Evolutionary conservation across 306 rosid genomes (phyloP).

Genomic region (Styphnolobium japonicum): DNA sequence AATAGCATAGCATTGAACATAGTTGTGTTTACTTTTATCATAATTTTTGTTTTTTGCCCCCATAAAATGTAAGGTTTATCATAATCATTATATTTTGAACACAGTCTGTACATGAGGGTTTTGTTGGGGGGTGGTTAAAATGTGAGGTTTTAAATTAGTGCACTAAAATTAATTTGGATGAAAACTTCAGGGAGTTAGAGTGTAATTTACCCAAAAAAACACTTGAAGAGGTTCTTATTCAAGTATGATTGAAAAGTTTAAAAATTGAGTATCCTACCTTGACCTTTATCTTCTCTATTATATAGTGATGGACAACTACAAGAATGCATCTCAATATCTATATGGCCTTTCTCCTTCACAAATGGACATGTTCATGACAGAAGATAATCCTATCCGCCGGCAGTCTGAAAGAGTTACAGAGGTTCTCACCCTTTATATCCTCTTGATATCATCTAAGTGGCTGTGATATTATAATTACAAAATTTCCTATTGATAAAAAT

Average conservation of each 20-base stretch:
- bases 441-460: not conserved
- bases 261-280: not conserved
- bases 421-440: constrained; percentile 47
- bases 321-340: constrained; percentile 66
- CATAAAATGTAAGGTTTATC: too few species aligned
- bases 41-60: not conserved
- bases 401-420: constrained; percentile 69
- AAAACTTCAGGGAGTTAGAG: not conserved
- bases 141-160: not conserved
- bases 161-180: not conserved
- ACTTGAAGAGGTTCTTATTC: not conserved
- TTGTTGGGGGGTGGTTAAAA: not conserved
- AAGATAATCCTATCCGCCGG: constrained; percentile 61
- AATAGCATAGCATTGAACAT: not conserved
- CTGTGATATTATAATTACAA: not conserved
- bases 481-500: not conserved
- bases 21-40: not conserved
- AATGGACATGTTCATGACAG: constrained; percentile 92
- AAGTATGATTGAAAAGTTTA: not conserved
- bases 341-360: constrained; percentile 89
- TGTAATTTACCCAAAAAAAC: not conserved
- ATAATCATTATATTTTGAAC: too few species aligned
- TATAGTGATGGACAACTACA: constrained; percentile 80
- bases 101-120: too few species aligned
- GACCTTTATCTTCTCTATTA: constrained; percentile 22